Evolutionary conservation across 169 alveolate genomes (phyloP).

Genomic region (Cryptosporidium xiaoi): DNA sequence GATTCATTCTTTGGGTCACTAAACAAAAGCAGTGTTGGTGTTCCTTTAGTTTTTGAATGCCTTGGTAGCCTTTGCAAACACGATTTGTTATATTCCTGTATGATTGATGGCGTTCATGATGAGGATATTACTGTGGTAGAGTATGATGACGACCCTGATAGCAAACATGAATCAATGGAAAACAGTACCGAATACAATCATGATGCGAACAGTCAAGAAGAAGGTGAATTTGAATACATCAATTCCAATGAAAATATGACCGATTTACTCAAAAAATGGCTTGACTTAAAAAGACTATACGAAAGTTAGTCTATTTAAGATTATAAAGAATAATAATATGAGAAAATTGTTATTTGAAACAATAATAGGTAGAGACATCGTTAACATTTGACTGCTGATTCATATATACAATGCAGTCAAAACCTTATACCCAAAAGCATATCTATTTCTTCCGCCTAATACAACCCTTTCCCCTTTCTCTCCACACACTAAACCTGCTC

Average conservation of each 20-base stretch:
- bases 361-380: too few relatives aligned
- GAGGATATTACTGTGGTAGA: slow-evolving; percentile 57
- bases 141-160: slow-evolving; percentile 14
- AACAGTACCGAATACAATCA: not conserved
- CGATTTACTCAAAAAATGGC: slow-evolving; percentile 16
- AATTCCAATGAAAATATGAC: not conserved
- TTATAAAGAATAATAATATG: too few relatives aligned
- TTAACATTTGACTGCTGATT: too few relatives aligned
- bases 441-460: too few relatives aligned
- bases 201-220: not conserved
- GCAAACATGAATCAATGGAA: not conserved
- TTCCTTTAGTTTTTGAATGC: not conserved
- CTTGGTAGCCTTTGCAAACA: not conserved
- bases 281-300: slow-evolving; percentile 5
- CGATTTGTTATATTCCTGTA: slow-evolving; percentile 13
- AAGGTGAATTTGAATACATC: slow-evolving; percentile 7
- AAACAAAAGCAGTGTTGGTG: not conserved
- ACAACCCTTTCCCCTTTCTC: too few relatives aligned
- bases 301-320: not conserved
- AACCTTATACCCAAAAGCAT: too few relatives aligned
- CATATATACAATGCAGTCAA: too few relatives aligned
- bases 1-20: not conserved
- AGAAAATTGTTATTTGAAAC: too few relatives aligned
- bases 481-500: too few relatives aligned
- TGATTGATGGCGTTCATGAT: slow-evolving; percentile 10